Base-by-base conservation (phyloP, 2,329 filamentous ascomycete species). In the Aciculosporium take region DNA sequence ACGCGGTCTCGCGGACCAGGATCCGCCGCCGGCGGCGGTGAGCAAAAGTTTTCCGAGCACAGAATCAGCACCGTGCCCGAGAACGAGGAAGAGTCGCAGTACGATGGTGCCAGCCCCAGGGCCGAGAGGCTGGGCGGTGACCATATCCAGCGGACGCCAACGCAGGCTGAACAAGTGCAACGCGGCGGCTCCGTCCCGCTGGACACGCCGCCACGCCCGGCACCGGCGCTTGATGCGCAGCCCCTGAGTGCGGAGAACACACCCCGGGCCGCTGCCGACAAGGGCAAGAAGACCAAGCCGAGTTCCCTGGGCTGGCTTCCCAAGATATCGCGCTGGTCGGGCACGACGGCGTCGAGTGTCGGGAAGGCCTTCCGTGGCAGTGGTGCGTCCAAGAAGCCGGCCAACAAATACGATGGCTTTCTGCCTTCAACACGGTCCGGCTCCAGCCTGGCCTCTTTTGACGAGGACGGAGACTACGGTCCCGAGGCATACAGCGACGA, bases 321-420 rank as follows among this genome's bases (percentile, higher is more conserved):
- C 20, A 95, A 94, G 66, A 88, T 94, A 47, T 96, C 91, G 5
- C 77, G 91, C 33, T 98, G 91, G 91, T 96, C 89, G 0, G 91
- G 93, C 64, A 96, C 89, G 2, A 98, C 91, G 0, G 76, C 88
- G 4, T 94, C 87, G 0, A 94, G 86, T 46, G 78, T 87, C 33
- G 80, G 84, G 34, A 81, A 82, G 51, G 82, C 81, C 31, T 82
- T 88, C 58, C 76, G 81, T 31, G 76, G 74, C 52, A 84, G 77
- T 52, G 69, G 68, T 34, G 68, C 69, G 37, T 66, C 62, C 18
- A 68, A 67, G 55, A 75, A 72, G 52, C n/a, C n/a, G 69, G 72
- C 33, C 67, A n/a, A 68, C 63, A 79, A 66, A 63, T 78, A 68
- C 59, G 80, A 66, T 63, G 79, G 61, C 59, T 77, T 63, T 27